Percentiles rank a stretch among this genome's conserved stretches.
Evolutionary conservation across 768 basidiomycete species (phyloP).

Genomic region (Rhodotorula diobovata): DNA sequence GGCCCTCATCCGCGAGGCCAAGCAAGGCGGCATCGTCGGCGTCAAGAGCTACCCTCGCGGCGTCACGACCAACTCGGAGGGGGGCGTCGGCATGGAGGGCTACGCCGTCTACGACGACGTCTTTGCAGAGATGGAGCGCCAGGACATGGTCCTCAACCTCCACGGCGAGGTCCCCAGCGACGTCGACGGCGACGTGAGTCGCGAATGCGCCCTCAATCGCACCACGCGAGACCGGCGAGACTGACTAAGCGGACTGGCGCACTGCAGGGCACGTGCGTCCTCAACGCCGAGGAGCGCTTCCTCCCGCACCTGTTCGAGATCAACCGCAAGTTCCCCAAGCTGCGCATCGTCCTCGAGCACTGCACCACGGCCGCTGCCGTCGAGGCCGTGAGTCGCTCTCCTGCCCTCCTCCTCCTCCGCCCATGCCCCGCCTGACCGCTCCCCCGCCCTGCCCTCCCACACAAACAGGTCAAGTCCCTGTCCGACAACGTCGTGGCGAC

Average conservation of each 20-base stretch:
- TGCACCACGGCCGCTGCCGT: conserved; percentile 89
- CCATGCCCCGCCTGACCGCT: background rate
- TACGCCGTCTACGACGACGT: conserved; percentile 89
- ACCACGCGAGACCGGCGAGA: background rate
- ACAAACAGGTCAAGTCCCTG: conserved; percentile 48
- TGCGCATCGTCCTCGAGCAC: conserved; percentile 95
- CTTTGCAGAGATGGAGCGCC: conserved; percentile 88
- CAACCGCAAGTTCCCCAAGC: conserved; percentile 73
- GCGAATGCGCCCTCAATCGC: background rate
- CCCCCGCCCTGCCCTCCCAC: no score
- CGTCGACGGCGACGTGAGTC: conserved; percentile 57
- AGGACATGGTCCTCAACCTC: conserved; percentile 88
- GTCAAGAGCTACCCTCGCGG: conserved; percentile 97
- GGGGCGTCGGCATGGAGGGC: conserved; percentile 76
- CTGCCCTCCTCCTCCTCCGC: background rate
- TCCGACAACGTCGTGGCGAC: conserved; percentile 86
- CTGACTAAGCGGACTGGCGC: no score
- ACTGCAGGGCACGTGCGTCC: conserved; percentile 73
- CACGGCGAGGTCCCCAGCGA: conserved; percentile 92
- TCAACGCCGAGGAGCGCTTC: conserved; percentile 89
- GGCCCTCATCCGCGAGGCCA: conserved; percentile 82
- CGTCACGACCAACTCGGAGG: conserved; percentile 93
- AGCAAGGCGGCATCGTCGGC: conserved; percentile 72
- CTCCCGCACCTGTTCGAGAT: conserved; percentile 78
- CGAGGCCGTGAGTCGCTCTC: conserved; percentile 67